These are phyloP conservation scores for Pleurotus djamor DNA, from an alignment of 768 basidiomycete species.

Conservation along the genomic window DNA sequence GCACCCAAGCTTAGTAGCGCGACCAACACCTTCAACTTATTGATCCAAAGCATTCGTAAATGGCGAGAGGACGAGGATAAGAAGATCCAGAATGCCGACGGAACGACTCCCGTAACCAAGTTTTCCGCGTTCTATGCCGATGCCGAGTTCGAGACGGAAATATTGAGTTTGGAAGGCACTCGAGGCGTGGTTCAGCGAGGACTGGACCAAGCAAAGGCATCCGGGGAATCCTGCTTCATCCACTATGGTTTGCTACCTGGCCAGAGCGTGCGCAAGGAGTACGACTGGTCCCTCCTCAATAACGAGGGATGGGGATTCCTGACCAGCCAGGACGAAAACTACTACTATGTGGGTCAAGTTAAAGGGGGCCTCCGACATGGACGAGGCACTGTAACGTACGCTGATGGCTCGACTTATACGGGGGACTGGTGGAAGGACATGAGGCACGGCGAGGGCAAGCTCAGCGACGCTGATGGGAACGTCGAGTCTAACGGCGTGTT, in stretches of 20 bases:
- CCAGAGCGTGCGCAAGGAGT: neutral
- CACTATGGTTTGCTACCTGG: neutral
- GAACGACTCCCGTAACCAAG: neutral
- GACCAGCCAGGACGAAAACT: constrained; percentile 8
- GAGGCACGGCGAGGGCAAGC: constrained; percentile 8
- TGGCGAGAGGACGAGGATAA: constrained; percentile 9
- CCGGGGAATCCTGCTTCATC: neutral
- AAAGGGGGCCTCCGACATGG: constrained; percentile 10
- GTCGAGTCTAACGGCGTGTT: neutral
- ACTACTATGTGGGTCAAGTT: constrained; percentile 11
- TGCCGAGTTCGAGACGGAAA: neutral
- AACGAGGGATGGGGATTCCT: constrained; percentile 12
- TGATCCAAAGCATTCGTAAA: neutral
- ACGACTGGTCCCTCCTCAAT: constrained; percentile 12
- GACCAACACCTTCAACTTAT: constrained; percentile 1
- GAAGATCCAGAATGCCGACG: neutral
- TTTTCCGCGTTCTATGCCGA: constrained; percentile 5
- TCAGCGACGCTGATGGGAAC: neutral
- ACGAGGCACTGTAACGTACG: constrained; percentile 10
- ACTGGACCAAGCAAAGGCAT: neutral
- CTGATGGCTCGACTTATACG: constrained; percentile 10
- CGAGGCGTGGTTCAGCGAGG: neutral
- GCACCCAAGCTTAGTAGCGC: constrained; percentile 2
- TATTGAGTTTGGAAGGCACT: neutral
- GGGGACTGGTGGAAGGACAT: constrained; percentile 11